A percentile compares a stretch with the other conserved stretches of the same genome.
Conservation (phyloP, 2,329 filamentous ascomycete genomes). For the Tolypocladium tundrense region DNA sequence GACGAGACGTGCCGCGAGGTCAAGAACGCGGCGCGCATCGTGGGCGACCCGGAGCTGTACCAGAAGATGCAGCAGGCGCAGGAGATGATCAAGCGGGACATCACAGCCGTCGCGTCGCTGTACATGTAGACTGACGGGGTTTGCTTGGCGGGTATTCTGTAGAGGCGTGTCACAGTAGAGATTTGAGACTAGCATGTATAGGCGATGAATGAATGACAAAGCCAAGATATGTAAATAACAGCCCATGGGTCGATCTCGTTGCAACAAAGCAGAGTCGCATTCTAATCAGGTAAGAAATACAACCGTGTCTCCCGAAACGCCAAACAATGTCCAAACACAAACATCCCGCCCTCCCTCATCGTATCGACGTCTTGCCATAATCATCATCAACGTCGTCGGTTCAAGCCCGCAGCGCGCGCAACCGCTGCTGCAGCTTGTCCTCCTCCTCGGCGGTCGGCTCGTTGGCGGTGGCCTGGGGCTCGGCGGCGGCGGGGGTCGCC, state of each 20-base stretch:
- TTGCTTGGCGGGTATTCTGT: not conserved
- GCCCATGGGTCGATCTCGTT: not conserved
- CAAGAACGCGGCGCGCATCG: conserved; percentile 90
- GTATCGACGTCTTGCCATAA: not conserved
- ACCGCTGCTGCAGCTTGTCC: conserved; percentile 57
- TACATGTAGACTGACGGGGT: conserved; percentile 54
- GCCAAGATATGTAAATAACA: not conserved
- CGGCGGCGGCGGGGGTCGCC: conserved; percentile 44
- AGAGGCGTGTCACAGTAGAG: not conserved
- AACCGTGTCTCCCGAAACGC: conserved; percentile 2
- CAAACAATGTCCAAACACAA: conserved; percentile 3
- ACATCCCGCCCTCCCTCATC: conserved; percentile 3
- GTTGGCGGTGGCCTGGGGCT: conserved; percentile 46
- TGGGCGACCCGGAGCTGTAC: conserved; percentile 87
- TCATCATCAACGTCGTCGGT: conserved; percentile 1
- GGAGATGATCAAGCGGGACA: conserved; percentile 95
- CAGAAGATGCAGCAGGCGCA: conserved; percentile 96
- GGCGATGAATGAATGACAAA: not conserved
- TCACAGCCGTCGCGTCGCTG: conserved; percentile 78
- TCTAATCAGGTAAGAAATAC: not conserved
- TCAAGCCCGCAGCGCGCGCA: conserved; percentile 44
- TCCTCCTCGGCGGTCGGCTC: conserved; percentile 71
- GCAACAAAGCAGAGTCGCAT: not conserved
- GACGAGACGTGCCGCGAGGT: conserved; percentile 97
- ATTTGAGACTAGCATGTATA: not conserved